A percentile compares a stretch with the other conserved stretches of the same genome.
Evolutionary conservation across 2,329 filamentous ascomycete genomes (phyloP).

Genomic region (Aspergillus ochraceus): DNA sequence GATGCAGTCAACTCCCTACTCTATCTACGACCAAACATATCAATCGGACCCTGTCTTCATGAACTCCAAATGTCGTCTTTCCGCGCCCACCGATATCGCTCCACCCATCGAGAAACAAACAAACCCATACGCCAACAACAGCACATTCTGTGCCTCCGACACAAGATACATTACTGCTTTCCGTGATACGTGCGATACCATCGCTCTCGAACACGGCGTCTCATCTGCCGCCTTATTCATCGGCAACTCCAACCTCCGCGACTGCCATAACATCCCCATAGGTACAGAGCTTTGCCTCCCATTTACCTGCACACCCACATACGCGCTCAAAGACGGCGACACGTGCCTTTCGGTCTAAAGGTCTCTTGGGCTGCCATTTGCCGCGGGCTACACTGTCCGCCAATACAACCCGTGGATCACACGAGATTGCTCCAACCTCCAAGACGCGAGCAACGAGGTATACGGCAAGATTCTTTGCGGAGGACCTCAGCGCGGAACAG

Average conservation of each 20-base stretch:
- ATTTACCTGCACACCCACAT: neutral
- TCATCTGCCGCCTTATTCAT: slow-evolving; percentile 15
- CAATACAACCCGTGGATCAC: slow-evolving; percentile 20
- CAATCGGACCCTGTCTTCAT: slow-evolving; percentile 6
- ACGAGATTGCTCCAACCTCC: slow-evolving; percentile 15
- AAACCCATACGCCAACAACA: neutral
- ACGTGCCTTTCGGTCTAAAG: slow-evolving; percentile 6
- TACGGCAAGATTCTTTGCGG: slow-evolving; percentile 18
- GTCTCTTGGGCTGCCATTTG: neutral
- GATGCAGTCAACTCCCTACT: slow-evolving; percentile 25
- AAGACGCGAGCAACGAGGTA: neutral
- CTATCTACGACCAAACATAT: slow-evolving; percentile 18
- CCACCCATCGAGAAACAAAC: neutral
- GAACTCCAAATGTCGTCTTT: slow-evolving; percentile 6
- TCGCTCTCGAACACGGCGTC: slow-evolving; percentile 11
- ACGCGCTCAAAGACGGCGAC: neutral
- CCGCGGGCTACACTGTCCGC: slow-evolving; percentile 4
- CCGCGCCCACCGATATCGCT: slow-evolving; percentile 2
- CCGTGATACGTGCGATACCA: slow-evolving; percentile 19
- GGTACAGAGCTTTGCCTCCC: slow-evolving; percentile 8
- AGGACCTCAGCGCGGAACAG: slow-evolving; percentile 9
- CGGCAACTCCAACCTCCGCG: slow-evolving; percentile 4
- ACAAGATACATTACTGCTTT: slow-evolving; percentile 10
- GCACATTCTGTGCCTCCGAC: slow-evolving; percentile 9
- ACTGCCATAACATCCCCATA: slow-evolving; percentile 1